Evolutionary conservation across 2,329 filamentous ascomycete genomes (phyloP).

Genomic region (Calcarisporium arbuscula): DNA sequence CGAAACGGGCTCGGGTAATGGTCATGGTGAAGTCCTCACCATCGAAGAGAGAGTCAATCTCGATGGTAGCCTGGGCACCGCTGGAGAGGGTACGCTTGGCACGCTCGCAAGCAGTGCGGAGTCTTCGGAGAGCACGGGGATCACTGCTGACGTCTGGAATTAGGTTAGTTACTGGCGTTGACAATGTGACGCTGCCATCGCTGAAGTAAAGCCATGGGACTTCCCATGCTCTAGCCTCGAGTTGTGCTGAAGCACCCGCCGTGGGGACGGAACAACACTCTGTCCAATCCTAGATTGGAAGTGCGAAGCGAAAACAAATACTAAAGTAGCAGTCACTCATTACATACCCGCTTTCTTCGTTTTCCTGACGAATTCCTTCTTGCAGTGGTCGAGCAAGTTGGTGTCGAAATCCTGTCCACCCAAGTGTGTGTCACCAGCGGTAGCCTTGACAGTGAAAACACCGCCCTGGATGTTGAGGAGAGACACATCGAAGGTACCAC

Average conservation of each 20-base stretch:
- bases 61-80: conserved; percentile 93
- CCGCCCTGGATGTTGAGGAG: conserved; percentile 98
- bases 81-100: conserved; percentile 98
- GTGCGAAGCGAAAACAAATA: too few relatives aligned
- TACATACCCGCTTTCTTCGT: too few relatives aligned
- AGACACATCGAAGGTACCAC: conserved; percentile 99
- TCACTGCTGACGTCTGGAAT: conserved; percentile 77
- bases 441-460: conserved; percentile 99
- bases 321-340: too few relatives aligned
- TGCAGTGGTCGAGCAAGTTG: conserved; percentile 92
- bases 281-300: too few relatives aligned
- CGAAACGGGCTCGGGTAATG: conserved; percentile 98
- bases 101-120: conserved; percentile 97
- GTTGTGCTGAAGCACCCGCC: too few relatives aligned
- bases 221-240: too few relatives aligned
- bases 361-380: conserved; percentile 79
- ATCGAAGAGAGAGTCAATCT: conserved; percentile 98
- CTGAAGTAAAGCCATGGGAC: too few relatives aligned
- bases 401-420: conserved; percentile 97
- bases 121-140: conserved; percentile 86
- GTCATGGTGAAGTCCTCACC: conserved; percentile 96
- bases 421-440: conserved; percentile 93
- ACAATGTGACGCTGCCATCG: too few relatives aligned
- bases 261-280: too few relatives aligned
- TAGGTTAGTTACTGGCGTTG: too few relatives aligned